Evolutionary conservation across 805 yeast genomes (phyloP).

Genomic region (Suhomyces canberraensis): DNA sequence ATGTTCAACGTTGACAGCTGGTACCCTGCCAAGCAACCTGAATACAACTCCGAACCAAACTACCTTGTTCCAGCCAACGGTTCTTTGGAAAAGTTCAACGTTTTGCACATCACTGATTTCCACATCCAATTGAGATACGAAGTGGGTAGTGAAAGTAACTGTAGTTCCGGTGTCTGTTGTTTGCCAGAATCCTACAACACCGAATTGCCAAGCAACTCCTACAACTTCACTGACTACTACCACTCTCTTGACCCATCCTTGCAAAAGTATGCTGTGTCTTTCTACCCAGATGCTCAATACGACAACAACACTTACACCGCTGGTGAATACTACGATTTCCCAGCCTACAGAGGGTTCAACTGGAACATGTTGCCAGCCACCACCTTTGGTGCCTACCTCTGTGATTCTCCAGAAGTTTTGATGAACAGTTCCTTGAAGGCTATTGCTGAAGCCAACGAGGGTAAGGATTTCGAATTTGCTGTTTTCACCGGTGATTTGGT

Average conservation of each 20-base stretch:
- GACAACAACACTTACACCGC: constrained; percentile 21
- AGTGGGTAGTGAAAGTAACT: constrained; percentile 57
- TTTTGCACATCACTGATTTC: constrained; percentile 64
- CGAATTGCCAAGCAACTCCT: constrained; percentile 19
- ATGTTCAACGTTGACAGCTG: constrained; percentile 24
- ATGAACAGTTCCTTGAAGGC: constrained; percentile 55
- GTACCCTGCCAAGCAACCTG: constrained; percentile 36
- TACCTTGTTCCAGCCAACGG: constrained; percentile 19
- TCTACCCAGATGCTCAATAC: constrained; percentile 32
- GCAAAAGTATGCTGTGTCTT: constrained; percentile 17
- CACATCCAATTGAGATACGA: constrained; percentile 56
- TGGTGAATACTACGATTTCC: constrained; percentile 35
- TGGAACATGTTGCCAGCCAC: constrained; percentile 51
- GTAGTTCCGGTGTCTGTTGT: constrained; percentile 59
- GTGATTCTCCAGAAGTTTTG: constrained; percentile 65
- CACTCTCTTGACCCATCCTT: constrained; percentile 10
- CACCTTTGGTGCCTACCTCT: constrained; percentile 57
- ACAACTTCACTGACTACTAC: constrained; percentile 31
- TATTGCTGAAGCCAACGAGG: constrained; percentile 32
- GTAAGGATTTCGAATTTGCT: constrained; percentile 52
- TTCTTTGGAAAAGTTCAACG: constrained; percentile 45
- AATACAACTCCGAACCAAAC: constrained; percentile 26
- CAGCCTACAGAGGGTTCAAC: constrained; percentile 24
- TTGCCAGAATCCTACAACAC: constrained; percentile 45
- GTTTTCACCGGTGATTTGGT: constrained; percentile 74